Evolutionary conservation across 495 filamentous ascomycete genomes (phyloP), one percentile per base, ranked within the genome.

Genomic region (Viridothelium virens): DNA sequence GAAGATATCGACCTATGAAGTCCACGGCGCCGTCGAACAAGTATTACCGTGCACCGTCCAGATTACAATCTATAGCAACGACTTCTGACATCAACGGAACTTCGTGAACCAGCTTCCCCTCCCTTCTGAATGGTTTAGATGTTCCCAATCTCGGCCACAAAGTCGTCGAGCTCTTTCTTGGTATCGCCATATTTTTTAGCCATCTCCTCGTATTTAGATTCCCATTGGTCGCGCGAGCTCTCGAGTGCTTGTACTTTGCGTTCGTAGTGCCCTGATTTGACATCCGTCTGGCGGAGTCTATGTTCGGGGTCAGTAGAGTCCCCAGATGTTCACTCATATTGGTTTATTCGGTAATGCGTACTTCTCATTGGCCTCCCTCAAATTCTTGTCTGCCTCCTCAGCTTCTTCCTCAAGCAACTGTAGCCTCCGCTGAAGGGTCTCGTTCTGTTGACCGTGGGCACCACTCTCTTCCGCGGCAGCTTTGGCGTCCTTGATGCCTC

Each of bases 201-300:
- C 86, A 94, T 91, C 76, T 97, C 94, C 80, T 97, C 95, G 79
- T 92, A 97, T 82, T 97, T 97, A 78, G 80, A 73, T 82, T 97
- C 95, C 91, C 92, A 96, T 76, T 90, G 82, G 77, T 96, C 91
- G 69, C 89, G 87, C 72, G 91, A 84, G 66, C 82, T 78, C 79
- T 99, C 94, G 69, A 99, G 86, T 71, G 93, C 96, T 77, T 95
- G 89, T 69, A 99, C 94, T 82, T 99, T 97, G 82, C 95, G 95
- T 81, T 97, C 95, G 80, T 91, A 96, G 84, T 99, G 94, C 68
- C 93, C 95, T 75, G 94, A 91, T 82, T 97, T 97, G 80, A 97
- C 91, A 77, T 97, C 94, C 78, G 94, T 97, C 80, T 96, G 92
- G 73, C 95, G 91, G 73, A 97, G 90, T 80, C 94, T 99, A 67